Conservation (phyloP, 257 asterid species). For the Solanum paucissectum region DNA sequence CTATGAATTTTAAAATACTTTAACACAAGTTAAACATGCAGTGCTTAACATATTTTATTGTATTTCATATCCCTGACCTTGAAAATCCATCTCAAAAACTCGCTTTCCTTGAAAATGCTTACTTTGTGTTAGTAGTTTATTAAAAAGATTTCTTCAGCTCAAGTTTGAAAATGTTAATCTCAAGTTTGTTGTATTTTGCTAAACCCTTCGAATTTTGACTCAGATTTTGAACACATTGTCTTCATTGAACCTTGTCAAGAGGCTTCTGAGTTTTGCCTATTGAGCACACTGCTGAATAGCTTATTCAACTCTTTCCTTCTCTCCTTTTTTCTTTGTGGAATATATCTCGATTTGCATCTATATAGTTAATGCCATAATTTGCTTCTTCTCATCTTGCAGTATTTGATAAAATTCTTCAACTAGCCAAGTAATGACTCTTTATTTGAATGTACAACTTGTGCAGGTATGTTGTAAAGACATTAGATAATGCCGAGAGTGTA, state of each 20-base stretch:
- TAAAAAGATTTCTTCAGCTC: neutral
- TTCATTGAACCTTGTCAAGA: neutral
- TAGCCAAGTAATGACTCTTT: neutral
- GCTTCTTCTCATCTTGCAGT: neutral
- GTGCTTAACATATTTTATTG: neutral
- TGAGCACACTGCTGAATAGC: neutral
- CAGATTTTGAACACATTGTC: neutral
- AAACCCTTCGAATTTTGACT: neutral
- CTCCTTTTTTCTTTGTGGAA: neutral
- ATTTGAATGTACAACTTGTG: neutral
- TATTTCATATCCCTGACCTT: neutral
- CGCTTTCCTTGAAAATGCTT: neutral
- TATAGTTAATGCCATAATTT: neutral
- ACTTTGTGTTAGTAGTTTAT: neutral
- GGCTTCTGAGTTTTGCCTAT: neutral
- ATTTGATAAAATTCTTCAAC: neutral
- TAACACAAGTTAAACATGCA: neutral
- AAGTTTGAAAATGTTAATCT: neutral
- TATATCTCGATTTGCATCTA: neutral
- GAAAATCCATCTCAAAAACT: neutral
- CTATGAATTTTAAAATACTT: neutral
- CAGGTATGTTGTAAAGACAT: conserved; percentile 95
- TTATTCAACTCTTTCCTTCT: neutral
- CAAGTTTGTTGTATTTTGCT: neutral
- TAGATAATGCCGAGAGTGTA: conserved; percentile 98